Percentiles rank a stretch among this genome's conserved stretches.
Conservation (phyloP, 768 basidiomycete genomes). For the Tremella mesenterica region DNA sequence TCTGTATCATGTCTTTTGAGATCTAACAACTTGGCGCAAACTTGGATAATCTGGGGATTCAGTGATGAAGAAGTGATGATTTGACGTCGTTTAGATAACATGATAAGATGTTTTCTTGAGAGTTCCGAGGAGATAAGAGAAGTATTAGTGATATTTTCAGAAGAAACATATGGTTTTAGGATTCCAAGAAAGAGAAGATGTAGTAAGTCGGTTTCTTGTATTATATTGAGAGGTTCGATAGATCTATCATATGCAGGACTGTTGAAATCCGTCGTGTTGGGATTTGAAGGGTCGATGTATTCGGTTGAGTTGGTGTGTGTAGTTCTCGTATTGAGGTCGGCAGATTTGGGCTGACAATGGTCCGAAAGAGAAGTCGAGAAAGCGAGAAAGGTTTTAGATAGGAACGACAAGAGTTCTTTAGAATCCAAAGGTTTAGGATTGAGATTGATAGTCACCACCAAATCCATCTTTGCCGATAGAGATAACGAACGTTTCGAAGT, state of each 20-base stretch:
- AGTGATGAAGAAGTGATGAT: conserved; percentile 2
- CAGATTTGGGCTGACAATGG: too few species aligned
- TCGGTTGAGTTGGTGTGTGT: too few species aligned
- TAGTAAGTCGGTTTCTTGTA: too few species aligned
- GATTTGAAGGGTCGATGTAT: too few species aligned
- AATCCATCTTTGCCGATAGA: conserved; percentile 12
- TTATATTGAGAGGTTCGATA: too few species aligned
- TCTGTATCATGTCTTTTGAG: conserved; percentile 2
- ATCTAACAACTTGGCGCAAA: conserved; percentile 7
- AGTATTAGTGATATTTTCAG: neutral
- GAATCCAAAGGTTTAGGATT: conserved; percentile 15
- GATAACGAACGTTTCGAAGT: too few species aligned
- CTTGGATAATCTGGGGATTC: conserved; percentile 11
- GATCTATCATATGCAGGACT: too few species aligned
- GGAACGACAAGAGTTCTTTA: neutral
- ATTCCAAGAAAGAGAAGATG: too few species aligned
- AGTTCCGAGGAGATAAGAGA: neutral
- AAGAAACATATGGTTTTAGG: neutral
- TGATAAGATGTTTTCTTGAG: neutral
- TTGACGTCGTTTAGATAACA: conserved; percentile 2
- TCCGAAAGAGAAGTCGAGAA: neutral
- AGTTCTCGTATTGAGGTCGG: too few species aligned
- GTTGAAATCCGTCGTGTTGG: too few species aligned
- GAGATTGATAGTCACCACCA: conserved; percentile 23
- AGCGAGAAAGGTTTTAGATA: neutral